phyloP scores from a whole-genome alignment of 257 asterid species.

The Solanum pinnatisectum region DNA sequence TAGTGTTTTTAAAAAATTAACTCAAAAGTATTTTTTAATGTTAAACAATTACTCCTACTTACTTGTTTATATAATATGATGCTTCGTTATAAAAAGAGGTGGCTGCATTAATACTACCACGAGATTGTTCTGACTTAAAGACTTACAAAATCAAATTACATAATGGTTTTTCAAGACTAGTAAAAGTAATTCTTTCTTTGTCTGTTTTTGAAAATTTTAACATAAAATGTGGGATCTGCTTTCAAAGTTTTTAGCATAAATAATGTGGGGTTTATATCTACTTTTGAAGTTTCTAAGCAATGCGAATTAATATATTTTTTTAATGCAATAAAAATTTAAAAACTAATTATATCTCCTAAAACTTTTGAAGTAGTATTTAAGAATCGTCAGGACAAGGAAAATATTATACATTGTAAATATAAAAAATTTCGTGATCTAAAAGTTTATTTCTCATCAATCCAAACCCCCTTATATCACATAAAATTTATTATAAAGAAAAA shows the following conservation, averaged over 20 bases:
- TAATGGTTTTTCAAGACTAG: background rate
- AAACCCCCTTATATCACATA: background rate
- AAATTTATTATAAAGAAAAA: no score
- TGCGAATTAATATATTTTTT: background rate
- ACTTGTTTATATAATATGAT: no score
- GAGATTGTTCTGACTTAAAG: background rate
- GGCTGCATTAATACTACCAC: background rate
- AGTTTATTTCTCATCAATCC: background rate
- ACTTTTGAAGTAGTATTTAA: background rate
- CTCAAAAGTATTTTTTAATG: no score
- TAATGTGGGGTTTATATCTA: background rate
- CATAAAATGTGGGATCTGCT: no score
- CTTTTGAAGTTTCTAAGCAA: background rate
- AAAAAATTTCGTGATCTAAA: background rate
- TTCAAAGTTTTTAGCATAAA: background rate
- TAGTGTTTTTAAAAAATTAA: background rate
- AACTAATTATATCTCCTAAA: background rate
- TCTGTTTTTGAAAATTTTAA: no score
- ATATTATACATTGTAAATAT: background rate
- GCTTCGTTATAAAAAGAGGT: background rate
- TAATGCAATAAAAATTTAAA: no score
- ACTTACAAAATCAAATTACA: background rate
- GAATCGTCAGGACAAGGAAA: background rate
- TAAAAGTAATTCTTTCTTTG: no score
- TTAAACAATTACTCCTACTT: no score